Percentiles rank a stretch among this genome's conserved stretches.
Conservation (phyloP, 768 basidiomycete species). For the Lactarius hengduanensis region DNA sequence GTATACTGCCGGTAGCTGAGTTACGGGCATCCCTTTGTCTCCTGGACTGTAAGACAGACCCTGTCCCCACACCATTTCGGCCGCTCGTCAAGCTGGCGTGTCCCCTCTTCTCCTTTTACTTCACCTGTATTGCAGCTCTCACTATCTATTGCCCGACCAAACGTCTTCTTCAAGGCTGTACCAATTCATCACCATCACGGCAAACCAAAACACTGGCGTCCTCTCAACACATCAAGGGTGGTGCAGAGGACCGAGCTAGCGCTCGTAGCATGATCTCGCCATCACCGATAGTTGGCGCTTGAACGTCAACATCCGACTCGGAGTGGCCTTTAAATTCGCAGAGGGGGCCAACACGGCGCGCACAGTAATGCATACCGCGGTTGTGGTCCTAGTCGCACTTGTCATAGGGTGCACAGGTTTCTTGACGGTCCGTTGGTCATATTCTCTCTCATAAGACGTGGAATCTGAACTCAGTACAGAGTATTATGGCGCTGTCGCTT, state of each 20-base stretch:
- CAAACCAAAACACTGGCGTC: conserved; percentile 18
- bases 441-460: no score
- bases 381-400: conserved; percentile 14
- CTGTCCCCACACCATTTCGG: not conserved
- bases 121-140: conserved; percentile 23
- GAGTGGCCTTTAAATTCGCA: conserved; percentile 15
- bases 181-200: conserved; percentile 10
- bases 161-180: conserved; percentile 2
- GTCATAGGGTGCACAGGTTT: conserved; percentile 23
- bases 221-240: conserved; percentile 4
- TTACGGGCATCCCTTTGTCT: not conserved
- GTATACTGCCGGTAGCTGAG: not conserved
- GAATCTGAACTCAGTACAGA: conserved; percentile 12
- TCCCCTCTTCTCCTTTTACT: conserved; percentile 21
- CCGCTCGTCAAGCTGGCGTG: conserved; percentile 27
- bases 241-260: conserved; percentile 16
- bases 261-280: not conserved
- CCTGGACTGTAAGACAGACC: not conserved
- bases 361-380: not conserved
- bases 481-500: conserved; percentile 16
- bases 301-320: conserved; percentile 24
- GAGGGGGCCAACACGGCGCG: conserved; percentile 16
- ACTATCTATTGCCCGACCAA: conserved; percentile 19
- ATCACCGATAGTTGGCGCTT: conserved; percentile 11
- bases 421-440: conserved; percentile 18